phyloP scores from a whole-genome alignment of 1,284 basidiomycete genomes.

The Neonothopanus nambi region DNA sequence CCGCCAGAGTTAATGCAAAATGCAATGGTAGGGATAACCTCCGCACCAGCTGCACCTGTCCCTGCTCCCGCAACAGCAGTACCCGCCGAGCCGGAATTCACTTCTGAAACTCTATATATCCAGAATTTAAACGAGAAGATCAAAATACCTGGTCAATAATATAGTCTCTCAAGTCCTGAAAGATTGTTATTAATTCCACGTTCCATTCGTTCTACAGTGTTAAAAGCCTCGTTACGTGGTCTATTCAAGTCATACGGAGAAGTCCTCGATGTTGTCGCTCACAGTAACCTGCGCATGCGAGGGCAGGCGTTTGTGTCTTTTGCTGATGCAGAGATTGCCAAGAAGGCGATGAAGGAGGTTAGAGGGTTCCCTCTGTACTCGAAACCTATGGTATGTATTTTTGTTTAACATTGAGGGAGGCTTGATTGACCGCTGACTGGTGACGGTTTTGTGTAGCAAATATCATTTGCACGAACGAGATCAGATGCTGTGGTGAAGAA shows the following conservation, averaged over 20 bases:
- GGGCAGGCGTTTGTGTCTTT: conserved; percentile 99
- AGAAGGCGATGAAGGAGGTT: conserved; percentile 90
- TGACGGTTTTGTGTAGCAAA: conserved; percentile 62
- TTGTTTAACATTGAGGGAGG: not conserved
- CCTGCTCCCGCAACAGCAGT: conserved; percentile 23
- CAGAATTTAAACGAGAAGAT: conserved; percentile 99
- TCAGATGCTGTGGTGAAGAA: conserved; percentile 89
- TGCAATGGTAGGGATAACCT: not conserved
- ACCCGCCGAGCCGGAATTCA: conserved; percentile 40
- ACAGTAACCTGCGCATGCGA: conserved; percentile 93
- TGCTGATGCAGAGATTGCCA: conserved; percentile 75
- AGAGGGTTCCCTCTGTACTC: conserved; percentile 94
- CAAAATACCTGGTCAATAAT: conserved; percentile 70
- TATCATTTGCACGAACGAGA: conserved; percentile 86
- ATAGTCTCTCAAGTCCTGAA: not conserved
- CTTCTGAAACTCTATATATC: conserved; percentile 90
- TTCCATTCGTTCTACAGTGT: conserved; percentile 48
- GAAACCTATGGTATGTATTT: conserved; percentile 82
- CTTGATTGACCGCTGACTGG: conserved; percentile 2
- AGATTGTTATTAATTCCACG: no score
- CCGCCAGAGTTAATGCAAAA: conserved; percentile 23
- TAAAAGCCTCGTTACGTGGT: conserved; percentile 86
- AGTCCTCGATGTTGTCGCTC: conserved; percentile 90
- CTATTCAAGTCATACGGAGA: conserved; percentile 94
- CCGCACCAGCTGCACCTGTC: conserved; percentile 21